Percentiles rank a stretch among this genome's conserved stretches.
phyloP scores from a whole-genome alignment of 371 early-diverging fungal species.

The Lichtheimia ornata region DNA sequence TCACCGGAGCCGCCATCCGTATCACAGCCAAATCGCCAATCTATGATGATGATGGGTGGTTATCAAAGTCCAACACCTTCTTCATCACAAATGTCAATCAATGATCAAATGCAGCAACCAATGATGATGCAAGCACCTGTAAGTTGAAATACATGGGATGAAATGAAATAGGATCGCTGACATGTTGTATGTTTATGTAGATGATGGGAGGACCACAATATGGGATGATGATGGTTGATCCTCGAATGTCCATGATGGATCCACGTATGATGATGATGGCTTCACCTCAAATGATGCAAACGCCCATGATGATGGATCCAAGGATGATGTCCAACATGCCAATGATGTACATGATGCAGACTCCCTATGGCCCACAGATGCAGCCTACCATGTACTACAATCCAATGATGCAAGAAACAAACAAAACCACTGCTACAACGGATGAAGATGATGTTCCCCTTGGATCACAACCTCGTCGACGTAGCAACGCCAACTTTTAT shows the following conservation, averaged over 20 bases:
- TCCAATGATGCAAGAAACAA: conserved; percentile 10
- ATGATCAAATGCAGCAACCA: too few species aligned
- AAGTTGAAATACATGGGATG: neutral
- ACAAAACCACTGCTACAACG: conserved; percentile 14
- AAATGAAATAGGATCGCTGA: neutral
- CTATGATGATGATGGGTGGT: conserved; percentile 1
- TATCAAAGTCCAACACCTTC: too few species aligned
- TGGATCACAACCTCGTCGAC: conserved; percentile 9
- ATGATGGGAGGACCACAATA: neutral
- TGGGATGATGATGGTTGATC: conserved; percentile 38
- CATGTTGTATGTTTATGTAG: neutral
- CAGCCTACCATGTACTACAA: conserved; percentile 4
- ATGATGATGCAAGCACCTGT: neutral
- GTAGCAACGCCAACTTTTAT: conserved; percentile 7
- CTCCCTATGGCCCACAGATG: conserved; percentile 15
- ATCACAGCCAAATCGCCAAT: conserved; percentile 1
- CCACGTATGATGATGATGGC: conserved; percentile 29
- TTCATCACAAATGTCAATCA: too few species aligned
- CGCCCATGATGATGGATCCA: conserved; percentile 33
- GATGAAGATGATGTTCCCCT: conserved; percentile 38
- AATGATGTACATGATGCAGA: conserved; percentile 19
- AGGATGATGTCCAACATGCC: conserved; percentile 32
- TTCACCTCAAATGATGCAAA: conserved; percentile 27
- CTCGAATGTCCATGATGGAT: conserved; percentile 39
- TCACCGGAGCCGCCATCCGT: conserved; percentile 13